These are phyloP conservation scores for Suhomyces sp. DNA, from an alignment of 805 yeast genomes.

Conservation along the genomic window DNA sequence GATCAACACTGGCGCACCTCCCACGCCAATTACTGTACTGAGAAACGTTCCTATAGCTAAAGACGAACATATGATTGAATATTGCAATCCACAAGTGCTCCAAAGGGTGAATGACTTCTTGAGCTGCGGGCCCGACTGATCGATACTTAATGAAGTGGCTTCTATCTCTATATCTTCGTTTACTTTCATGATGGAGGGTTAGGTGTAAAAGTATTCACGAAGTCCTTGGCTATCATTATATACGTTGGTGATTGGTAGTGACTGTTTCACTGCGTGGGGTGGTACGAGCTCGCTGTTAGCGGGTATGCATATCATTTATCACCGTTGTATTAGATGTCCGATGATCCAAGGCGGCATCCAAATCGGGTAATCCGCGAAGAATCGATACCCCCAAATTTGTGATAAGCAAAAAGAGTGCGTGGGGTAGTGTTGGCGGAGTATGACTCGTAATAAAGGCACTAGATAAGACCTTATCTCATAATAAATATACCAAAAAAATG, in stretches of 20 bases:
- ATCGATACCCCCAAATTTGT: not conserved
- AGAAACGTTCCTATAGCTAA: conserved; percentile 21
- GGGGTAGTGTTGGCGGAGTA: not conserved
- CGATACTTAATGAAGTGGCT: not conserved
- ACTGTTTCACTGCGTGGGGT: not conserved
- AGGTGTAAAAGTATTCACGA: not conserved
- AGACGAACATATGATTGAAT: conserved; percentile 18
- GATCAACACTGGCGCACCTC: conserved; percentile 20
- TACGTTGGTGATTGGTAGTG: not conserved
- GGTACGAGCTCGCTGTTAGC: not conserved
- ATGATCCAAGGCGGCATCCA: not conserved
- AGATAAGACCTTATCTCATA: not conserved
- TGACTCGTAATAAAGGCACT: not conserved
- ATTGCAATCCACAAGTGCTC: conserved; percentile 17
- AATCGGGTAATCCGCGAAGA: not conserved
- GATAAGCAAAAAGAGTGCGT: not conserved
- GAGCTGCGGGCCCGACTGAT: not conserved
- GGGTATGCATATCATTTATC: not conserved
- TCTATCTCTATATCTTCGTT: not conserved
- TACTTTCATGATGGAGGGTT: not conserved
- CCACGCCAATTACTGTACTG: conserved; percentile 20
- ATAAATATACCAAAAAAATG: not conserved
- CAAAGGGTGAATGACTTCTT: conserved; percentile 16
- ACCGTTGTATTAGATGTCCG: not conserved
- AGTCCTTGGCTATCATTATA: not conserved